These are phyloP conservation scores for Auxenochlorella pyrenoidosa DNA, from an alignment of 139 green algal genomes.

Conservation along the genomic window DNA sequence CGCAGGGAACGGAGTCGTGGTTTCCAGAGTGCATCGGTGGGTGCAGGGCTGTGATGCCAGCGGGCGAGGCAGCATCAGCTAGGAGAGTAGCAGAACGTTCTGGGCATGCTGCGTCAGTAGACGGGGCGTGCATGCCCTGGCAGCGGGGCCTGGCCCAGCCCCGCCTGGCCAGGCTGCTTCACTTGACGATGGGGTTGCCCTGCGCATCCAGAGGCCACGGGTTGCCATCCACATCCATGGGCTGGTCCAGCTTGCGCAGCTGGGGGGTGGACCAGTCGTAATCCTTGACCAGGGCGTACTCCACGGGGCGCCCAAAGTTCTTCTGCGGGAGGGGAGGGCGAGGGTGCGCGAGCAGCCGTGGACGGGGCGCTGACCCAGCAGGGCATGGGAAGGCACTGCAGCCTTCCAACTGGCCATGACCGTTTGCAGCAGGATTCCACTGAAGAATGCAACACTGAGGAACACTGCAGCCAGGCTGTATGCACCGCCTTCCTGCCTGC, in stretches of 20 bases:
- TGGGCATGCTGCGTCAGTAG: too few relatives aligned
- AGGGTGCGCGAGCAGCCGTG: not conserved
- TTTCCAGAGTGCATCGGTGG: not conserved
- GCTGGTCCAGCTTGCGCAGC: constrained; percentile 77
- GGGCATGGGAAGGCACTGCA: not conserved
- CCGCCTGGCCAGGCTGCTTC: not conserved
- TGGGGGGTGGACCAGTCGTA: constrained; percentile 80
- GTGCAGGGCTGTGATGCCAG: not conserved
- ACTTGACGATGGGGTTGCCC: constrained; percentile 32
- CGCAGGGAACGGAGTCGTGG: not conserved
- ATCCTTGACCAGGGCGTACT: constrained; percentile 92
- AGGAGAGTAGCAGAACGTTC: too few relatives aligned
- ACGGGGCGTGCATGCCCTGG: too few relatives aligned
- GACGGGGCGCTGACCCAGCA: not conserved
- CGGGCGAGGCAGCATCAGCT: not conserved
- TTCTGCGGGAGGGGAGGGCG: constrained; percentile 63
- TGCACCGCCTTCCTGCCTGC: too few relatives aligned
- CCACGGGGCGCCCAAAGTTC: constrained; percentile 92
- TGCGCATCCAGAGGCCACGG: constrained; percentile 74
- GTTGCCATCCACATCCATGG: constrained; percentile 82
- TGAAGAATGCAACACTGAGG: too few relatives aligned
- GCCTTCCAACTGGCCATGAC: too few relatives aligned
- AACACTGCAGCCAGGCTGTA: too few relatives aligned
- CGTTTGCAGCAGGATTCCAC: too few relatives aligned
- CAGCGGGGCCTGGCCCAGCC: not conserved